phyloP scores from a whole-genome alignment of 306 rosid species.

The Cucumis hystrix region DNA sequence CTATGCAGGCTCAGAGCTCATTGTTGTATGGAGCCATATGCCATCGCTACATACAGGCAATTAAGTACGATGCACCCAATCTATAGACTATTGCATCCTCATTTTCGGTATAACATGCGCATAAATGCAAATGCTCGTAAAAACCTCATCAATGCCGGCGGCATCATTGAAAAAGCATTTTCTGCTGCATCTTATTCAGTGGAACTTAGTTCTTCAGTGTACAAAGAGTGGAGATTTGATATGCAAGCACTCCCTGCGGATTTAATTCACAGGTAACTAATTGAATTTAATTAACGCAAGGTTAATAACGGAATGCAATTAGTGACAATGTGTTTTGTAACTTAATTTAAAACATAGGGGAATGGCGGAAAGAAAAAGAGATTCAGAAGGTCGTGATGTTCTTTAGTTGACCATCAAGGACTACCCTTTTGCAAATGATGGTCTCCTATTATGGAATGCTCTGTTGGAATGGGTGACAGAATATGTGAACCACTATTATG shows the following conservation, averaged over 20 bases:
- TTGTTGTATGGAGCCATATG: slow-evolving; percentile 56
- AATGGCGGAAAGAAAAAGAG: slow-evolving; percentile 31
- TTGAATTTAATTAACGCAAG: no score
- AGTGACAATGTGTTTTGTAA: no score
- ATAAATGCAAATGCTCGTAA: slow-evolving; percentile 63
- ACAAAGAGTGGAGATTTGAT: slow-evolving; percentile 58
- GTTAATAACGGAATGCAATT: no score
- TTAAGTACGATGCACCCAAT: slow-evolving; percentile 78
- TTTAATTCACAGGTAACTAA: slow-evolving; percentile 41
- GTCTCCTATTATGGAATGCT: slow-evolving; percentile 44
- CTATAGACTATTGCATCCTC: slow-evolving; percentile 62
- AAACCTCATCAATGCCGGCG: slow-evolving; percentile 41
- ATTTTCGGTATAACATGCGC: slow-evolving; percentile 71
- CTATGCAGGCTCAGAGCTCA: slow-evolving; percentile 64
- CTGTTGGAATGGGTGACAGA: slow-evolving; percentile 49
- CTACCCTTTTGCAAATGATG: slow-evolving; percentile 60
- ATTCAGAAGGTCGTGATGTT: slow-evolving; percentile 28
- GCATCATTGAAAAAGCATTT: slow-evolving; percentile 45
- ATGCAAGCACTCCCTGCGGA: slow-evolving; percentile 51
- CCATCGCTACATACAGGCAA: slow-evolving; percentile 62
- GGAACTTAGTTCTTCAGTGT: slow-evolving; percentile 36
- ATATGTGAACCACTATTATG: slow-evolving; percentile 46
- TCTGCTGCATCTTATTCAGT: slow-evolving; percentile 26
- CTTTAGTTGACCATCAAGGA: slow-evolving; percentile 44
- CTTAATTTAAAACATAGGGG: slow-evolving; percentile 23